Conservation (phyloP, 768 basidiomycete genomes). For the Antrodiella citrinella region DNA sequence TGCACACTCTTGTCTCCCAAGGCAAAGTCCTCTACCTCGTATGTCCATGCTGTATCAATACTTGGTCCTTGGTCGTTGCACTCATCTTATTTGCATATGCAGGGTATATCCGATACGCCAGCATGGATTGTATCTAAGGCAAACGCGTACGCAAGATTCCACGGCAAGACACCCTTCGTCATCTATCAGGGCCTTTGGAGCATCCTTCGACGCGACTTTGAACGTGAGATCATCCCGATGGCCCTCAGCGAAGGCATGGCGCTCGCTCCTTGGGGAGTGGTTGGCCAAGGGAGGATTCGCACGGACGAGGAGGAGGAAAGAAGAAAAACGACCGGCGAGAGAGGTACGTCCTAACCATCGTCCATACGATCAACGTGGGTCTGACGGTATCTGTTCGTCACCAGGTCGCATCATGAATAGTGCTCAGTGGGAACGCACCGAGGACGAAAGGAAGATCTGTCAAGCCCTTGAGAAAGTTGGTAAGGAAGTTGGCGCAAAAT, state of each 20-base stretch:
- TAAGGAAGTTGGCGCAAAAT: slow-evolving; percentile 25
- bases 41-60: neutral
- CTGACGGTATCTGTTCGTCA: too few relatives aligned
- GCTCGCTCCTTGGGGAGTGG: slow-evolving; percentile 30
- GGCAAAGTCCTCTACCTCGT: slow-evolving; percentile 30
- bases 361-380: too few relatives aligned
- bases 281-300: slow-evolving; percentile 29
- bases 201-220: slow-evolving; percentile 27
- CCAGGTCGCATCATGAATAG: too few relatives aligned
- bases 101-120: slow-evolving; percentile 18
- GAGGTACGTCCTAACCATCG: slow-evolving; percentile 33
- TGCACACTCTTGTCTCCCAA: slow-evolving; percentile 26
- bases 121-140: slow-evolving; percentile 29
- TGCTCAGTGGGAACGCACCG: slow-evolving; percentile 35
- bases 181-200: slow-evolving; percentile 31
- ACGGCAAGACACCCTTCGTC: slow-evolving; percentile 30
- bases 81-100: neutral
- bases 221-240: slow-evolving; percentile 34
- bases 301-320: slow-evolving; percentile 26
- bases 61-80: too few relatives aligned
- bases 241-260: slow-evolving; percentile 21
- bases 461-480: slow-evolving; percentile 39
- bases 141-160: slow-evolving; percentile 32
- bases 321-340: slow-evolving; percentile 15
- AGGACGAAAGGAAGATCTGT: slow-evolving; percentile 32